Percentiles rank a stretch among this genome's conserved stretches.
phyloP scores from a whole-genome alignment of 2,329 filamentous ascomycete genomes.

The Exophiala dermatitidis region DNA sequence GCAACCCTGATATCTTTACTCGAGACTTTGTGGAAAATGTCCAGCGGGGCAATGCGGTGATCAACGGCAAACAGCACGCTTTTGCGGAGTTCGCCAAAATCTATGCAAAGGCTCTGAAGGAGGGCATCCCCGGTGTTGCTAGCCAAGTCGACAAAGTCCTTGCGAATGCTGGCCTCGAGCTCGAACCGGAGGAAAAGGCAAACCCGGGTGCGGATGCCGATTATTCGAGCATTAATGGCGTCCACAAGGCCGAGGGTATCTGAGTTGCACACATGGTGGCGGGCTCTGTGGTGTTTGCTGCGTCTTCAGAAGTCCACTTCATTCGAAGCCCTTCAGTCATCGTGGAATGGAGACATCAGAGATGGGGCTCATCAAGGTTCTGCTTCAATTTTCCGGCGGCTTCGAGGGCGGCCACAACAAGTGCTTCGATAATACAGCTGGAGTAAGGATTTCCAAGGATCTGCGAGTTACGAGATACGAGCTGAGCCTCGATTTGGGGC shows the following conservation, averaged over 20 bases:
- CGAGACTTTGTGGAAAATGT: conserved; percentile 59
- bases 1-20: conserved; percentile 61
- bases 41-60: conserved; percentile 55
- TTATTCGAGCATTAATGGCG: not conserved
- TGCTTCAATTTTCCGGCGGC: too few species aligned
- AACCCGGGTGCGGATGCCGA: not conserved
- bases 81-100: conserved; percentile 54
- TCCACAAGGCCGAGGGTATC: not conserved
- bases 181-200: not conserved
- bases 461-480: too few species aligned
- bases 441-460: too few species aligned
- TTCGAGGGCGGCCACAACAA: too few species aligned
- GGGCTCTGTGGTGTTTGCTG: too few species aligned
- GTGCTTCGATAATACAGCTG: too few species aligned
- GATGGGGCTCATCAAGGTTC: too few species aligned
- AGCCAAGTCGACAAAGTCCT: conserved; percentile 48
- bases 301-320: too few species aligned
- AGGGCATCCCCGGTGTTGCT: conserved; percentile 51
- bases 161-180: conserved; percentile 29
- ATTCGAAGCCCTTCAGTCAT: too few species aligned
- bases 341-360: too few species aligned
- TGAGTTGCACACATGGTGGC: not conserved
- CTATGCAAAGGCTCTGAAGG: conserved; percentile 51
- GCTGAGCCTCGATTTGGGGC: too few species aligned
- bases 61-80: conserved; percentile 55